Percentiles rank a stretch among this genome's conserved stretches.
phyloP scores from a whole-genome alignment of 1,139 yeast genomes.

The Hemisphaericaspora subhashii region DNA sequence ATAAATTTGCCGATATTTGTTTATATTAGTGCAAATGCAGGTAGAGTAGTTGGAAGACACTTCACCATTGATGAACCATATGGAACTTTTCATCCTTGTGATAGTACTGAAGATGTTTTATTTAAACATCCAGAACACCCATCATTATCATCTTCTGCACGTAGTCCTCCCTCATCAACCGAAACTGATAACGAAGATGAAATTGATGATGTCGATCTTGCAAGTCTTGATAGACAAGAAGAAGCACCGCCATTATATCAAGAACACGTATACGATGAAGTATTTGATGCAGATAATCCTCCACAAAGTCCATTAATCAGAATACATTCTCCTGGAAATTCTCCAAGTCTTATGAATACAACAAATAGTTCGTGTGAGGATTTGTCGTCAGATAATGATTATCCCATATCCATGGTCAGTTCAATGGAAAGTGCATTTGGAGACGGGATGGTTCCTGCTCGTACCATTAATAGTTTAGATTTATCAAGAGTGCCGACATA shows the following conservation, averaged over 20 bases:
- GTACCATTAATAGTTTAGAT: constrained; percentile 12
- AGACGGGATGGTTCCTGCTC: background rate
- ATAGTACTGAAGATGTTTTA: constrained; percentile 35
- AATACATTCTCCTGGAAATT: constrained; percentile 24
- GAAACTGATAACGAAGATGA: constrained; percentile 11
- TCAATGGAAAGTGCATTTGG: constrained; percentile 8
- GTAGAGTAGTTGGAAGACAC: constrained; percentile 51
- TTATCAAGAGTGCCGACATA: constrained; percentile 24
- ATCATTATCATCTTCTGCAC: constrained; percentile 8
- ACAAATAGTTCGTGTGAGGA: constrained; percentile 20
- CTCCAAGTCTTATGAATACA: constrained; percentile 18
- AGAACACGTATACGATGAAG: constrained; percentile 35
- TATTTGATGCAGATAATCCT: constrained; percentile 36
- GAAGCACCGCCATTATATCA: constrained; percentile 47
- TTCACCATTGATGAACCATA: constrained; percentile 52
- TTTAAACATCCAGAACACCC: constrained; percentile 26
- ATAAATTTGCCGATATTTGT: constrained; percentile 65
- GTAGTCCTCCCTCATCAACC: constrained; percentile 14
- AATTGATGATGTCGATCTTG: constrained; percentile 13
- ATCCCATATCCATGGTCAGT: constrained; percentile 17
- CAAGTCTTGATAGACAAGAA: constrained; percentile 31
- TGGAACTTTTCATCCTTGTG: constrained; percentile 44
- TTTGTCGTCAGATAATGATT: constrained; percentile 29
- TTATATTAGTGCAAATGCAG: constrained; percentile 54
- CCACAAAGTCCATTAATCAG: constrained; percentile 44